A percentile compares a stretch with the other conserved stretches of the same genome.
These are phyloP conservation scores for Trichothecium roseum DNA, from an alignment of 2,329 filamentous ascomycete species.

Conservation along the genomic window DNA sequence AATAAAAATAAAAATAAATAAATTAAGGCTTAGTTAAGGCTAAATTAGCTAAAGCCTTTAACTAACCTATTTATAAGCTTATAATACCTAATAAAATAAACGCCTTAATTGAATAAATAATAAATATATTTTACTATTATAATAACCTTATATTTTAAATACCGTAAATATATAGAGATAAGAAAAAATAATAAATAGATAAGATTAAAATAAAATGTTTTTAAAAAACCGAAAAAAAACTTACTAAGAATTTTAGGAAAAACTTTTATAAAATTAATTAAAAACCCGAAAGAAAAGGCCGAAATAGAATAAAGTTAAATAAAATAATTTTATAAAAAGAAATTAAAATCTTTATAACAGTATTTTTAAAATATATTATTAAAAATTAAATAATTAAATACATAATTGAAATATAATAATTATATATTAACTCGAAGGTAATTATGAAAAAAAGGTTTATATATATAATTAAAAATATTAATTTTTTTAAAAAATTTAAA, in stretches of 20 bases:
- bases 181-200: slow-evolving; percentile 1
- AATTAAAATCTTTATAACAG: neutral
- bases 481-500: neutral
- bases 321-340: neutral
- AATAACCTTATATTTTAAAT: slow-evolving; percentile 1
- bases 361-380: neutral
- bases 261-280: neutral
- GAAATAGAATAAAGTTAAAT: neutral
- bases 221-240: neutral
- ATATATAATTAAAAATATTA: neutral
- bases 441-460: neutral
- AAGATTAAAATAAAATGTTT: neutral
- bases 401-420: neutral
- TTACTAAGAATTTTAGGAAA: neutral
- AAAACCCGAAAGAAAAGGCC: neutral
- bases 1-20: slow-evolving; percentile 1
- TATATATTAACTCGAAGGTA: too few species aligned
- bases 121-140: neutral
- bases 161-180: neutral
- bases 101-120: neutral
- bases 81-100: neutral
- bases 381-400: neutral
- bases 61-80: too few species aligned
- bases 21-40: too few species aligned
- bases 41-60: too few species aligned